Percentiles rank a stretch among this genome's conserved stretches.
phyloP scores from a whole-genome alignment of 345 rosid genomes.

The Cochlearia excelsa region DNA sequence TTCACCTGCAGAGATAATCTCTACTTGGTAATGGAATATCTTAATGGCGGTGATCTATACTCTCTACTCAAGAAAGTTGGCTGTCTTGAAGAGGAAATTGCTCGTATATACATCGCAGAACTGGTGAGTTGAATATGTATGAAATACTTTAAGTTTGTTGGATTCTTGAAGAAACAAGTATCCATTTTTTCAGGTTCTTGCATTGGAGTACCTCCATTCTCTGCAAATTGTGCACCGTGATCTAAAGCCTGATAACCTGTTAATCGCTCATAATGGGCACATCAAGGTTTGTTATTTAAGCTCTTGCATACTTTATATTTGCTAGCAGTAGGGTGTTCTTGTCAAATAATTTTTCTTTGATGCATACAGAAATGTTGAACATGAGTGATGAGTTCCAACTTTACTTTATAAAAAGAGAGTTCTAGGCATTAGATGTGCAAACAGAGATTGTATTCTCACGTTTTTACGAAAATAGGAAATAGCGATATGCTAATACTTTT shows the following conservation, averaged over 20 bases:
- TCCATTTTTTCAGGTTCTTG: constrained; percentile 67
- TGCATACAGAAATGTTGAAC: neutral
- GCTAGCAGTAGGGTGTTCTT: neutral
- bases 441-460: neutral
- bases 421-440: neutral
- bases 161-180: constrained; percentile 9
- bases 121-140: constrained; percentile 49
- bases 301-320: constrained; percentile 15
- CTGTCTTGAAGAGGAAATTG: constrained; percentile 72
- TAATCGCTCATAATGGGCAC: constrained; percentile 84
- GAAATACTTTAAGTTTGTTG: constrained; percentile 10
- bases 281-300: constrained; percentile 59
- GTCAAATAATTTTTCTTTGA: neutral
- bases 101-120: constrained; percentile 79
- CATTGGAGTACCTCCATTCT: constrained; percentile 81
- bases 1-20: constrained; percentile 87
- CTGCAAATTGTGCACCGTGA: constrained; percentile 78
- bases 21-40: constrained; percentile 90
- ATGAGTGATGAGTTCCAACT: neutral
- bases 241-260: constrained; percentile 77
- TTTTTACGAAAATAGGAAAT: neutral
- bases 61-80: constrained; percentile 75
- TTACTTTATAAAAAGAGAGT: constrained; percentile 5
- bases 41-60: constrained; percentile 80
- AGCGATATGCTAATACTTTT: constrained; percentile 4